Evolutionary conservation across 768 basidiomycete species (phyloP).

Genomic region (Collybia sp.): DNA sequence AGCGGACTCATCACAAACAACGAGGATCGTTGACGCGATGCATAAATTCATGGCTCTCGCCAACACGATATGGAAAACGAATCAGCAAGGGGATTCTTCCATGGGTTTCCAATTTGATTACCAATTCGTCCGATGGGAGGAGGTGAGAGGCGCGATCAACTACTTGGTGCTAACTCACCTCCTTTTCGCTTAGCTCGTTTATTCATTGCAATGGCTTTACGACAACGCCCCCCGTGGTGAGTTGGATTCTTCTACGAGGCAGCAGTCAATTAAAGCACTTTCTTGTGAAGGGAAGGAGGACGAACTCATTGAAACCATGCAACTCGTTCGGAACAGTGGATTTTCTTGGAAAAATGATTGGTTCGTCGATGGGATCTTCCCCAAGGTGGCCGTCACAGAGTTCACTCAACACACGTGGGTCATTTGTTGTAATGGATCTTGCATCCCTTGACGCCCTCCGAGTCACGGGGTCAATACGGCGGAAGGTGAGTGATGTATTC

Average conservation of each 20-base stretch:
- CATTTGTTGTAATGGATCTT: background rate
- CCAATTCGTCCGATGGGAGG: conserved; percentile 38
- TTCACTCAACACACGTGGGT: conserved; percentile 28
- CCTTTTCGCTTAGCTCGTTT: conserved; percentile 21
- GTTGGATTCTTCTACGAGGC: background rate
- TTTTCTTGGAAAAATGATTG: conserved; percentile 38
- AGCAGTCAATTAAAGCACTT: background rate
- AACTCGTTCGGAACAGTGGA: conserved; percentile 30
- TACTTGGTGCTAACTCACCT: background rate
- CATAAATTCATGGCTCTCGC: conserved; percentile 28
- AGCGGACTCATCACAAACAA: conserved; percentile 29
- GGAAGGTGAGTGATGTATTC: conserved; percentile 17
- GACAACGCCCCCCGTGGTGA: conserved; percentile 34
- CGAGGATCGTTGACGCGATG: conserved; percentile 32
- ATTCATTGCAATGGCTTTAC: conserved; percentile 33
- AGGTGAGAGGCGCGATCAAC: conserved; percentile 15
- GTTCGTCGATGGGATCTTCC: conserved; percentile 32
- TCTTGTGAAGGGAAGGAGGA: conserved; percentile 24
- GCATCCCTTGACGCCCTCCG: background rate
- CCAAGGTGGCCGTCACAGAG: conserved; percentile 21
- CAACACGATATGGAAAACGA: conserved; percentile 29
- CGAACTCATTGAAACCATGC: conserved; percentile 34
- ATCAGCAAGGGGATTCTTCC: conserved; percentile 26
- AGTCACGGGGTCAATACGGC: conserved; percentile 39
- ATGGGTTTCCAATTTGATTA: conserved; percentile 38